Percentiles rank a stretch among this genome's conserved stretches.
phyloP scores from a whole-genome alignment of 1,284 basidiomycete species.

The Pterula multifida region DNA sequence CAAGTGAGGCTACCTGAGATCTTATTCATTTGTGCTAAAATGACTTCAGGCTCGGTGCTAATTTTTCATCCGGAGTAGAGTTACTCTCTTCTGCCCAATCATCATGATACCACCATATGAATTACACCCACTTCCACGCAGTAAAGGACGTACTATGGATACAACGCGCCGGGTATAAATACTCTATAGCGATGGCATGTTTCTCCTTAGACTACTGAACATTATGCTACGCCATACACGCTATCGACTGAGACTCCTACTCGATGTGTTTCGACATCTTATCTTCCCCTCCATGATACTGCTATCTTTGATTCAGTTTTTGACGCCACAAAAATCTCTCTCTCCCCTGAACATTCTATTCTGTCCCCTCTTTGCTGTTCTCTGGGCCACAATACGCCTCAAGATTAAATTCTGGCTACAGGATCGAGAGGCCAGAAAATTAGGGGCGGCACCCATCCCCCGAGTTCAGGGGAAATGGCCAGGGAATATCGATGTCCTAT shows the following conservation, averaged over 20 bases:
- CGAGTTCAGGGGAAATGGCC: conserved; percentile 58
- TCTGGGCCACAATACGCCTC: conserved; percentile 25
- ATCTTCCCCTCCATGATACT: conserved; percentile 27
- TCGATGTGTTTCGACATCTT: conserved; percentile 24
- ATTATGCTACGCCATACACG: conserved; percentile 2
- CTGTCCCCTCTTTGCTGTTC: conserved; percentile 28
- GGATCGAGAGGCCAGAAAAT: conserved; percentile 26
- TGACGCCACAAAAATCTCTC: conserved; percentile 18
- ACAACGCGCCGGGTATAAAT: too few relatives aligned
- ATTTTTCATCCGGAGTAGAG: neutral
- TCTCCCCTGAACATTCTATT: conserved; percentile 17
- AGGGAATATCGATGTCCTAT: conserved; percentile 57
- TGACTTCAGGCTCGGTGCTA: neutral
- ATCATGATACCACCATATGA: neutral
- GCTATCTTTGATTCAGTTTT: conserved; percentile 15
- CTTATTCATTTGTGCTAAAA: neutral
- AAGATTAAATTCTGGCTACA: conserved; percentile 24
- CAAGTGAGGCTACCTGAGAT: neutral
- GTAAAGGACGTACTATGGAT: too few relatives aligned
- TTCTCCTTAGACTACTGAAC: neutral
- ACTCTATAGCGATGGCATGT: too few relatives aligned
- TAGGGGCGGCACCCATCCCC: conserved; percentile 40
- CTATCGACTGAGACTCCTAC: conserved; percentile 21
- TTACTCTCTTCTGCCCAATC: neutral
- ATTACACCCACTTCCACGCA: neutral